These are phyloP conservation scores for Venturia effusa DNA, from an alignment of 2,329 filamentous ascomycete species.

Conservation along the genomic window DNA sequence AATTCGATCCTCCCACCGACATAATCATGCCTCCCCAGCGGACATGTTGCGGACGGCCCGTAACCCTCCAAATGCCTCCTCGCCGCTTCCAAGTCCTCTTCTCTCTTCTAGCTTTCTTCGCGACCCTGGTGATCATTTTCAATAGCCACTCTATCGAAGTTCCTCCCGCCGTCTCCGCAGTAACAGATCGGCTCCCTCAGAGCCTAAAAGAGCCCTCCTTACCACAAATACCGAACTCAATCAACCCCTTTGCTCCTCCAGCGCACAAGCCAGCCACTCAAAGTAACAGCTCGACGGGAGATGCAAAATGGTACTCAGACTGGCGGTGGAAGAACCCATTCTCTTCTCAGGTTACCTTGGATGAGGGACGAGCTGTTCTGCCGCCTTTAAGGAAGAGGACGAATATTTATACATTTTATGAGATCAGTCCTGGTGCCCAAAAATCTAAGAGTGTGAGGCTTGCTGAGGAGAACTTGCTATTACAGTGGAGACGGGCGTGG, in stretches of 20 bases:
- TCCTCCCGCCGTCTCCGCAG: constrained; percentile 17
- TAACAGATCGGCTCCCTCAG: constrained; percentile 26
- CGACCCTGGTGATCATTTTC: constrained; percentile 28
- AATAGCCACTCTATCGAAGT: constrained; percentile 19
- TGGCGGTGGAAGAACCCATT: constrained; percentile 90
- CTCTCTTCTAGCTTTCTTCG: constrained; percentile 21
- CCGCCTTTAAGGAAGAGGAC: constrained; percentile 62
- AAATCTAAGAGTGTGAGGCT: constrained; percentile 54
- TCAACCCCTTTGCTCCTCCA: constrained; percentile 52
- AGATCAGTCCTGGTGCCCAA: constrained; percentile 43
- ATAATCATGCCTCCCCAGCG: constrained; percentile 24
- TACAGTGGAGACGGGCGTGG: constrained; percentile 88
- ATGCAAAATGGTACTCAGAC: constrained; percentile 75
- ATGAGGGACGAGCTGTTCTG: constrained; percentile 73
- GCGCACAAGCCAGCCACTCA: constrained; percentile 64
- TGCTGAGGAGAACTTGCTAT: constrained; percentile 66
- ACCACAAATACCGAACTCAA: constrained; percentile 19
- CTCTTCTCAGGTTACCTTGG: constrained; percentile 66
- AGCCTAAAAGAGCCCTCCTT: constrained; percentile 28
- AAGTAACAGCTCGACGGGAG: constrained; percentile 66
- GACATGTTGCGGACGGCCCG: constrained; percentile 22
- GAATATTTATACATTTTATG: constrained; percentile 85
- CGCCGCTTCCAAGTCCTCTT: constrained; percentile 36
- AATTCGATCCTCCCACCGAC: not conserved
- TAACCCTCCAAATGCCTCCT: constrained; percentile 29